Evolutionary conservation across 2,329 filamentous ascomycete species (phyloP).

Genomic region (Orbilia quercus): DNA sequence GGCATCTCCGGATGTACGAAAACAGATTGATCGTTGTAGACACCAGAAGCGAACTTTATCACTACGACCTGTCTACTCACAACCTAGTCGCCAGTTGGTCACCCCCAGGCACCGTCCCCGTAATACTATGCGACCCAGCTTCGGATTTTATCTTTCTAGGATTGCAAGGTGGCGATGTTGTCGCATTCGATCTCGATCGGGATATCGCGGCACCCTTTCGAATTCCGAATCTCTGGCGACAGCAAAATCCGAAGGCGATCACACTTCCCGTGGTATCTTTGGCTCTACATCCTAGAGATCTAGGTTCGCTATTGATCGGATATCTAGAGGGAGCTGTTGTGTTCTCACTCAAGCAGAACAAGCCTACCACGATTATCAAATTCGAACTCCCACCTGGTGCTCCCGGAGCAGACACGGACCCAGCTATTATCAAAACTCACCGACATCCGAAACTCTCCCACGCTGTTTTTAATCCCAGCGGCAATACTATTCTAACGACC

Average conservation of each 20-base stretch:
- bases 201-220: conserved; percentile 76
- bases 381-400: conserved; percentile 85
- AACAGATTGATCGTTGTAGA: conserved; percentile 88
- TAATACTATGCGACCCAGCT: conserved; percentile 83
- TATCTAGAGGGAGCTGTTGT: conserved; percentile 88
- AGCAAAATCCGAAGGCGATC: conserved; percentile 75
- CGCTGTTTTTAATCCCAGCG: conserved; percentile 93
- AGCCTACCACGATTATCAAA: conserved; percentile 79
- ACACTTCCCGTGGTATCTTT: conserved; percentile 77
- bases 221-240: conserved; percentile 87
- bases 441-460: conserved; percentile 81
- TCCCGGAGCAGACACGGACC: conserved; percentile 79
- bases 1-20: conserved; percentile 82
- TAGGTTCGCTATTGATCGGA: conserved; percentile 90
- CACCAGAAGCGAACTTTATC: conserved; percentile 81
- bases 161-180: conserved; percentile 81
- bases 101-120: conserved; percentile 79
- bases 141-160: conserved; percentile 94
- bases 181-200: conserved; percentile 93
- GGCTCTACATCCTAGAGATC: conserved; percentile 88
- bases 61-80: conserved; percentile 72
- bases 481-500: conserved; percentile 85
- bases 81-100: conserved; percentile 61
- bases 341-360: conserved; percentile 94
- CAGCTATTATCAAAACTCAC: conserved; percentile 70